Base-by-base conservation (phyloP, 345 rosid species). In the Eucalyptus caleyi region DNA sequence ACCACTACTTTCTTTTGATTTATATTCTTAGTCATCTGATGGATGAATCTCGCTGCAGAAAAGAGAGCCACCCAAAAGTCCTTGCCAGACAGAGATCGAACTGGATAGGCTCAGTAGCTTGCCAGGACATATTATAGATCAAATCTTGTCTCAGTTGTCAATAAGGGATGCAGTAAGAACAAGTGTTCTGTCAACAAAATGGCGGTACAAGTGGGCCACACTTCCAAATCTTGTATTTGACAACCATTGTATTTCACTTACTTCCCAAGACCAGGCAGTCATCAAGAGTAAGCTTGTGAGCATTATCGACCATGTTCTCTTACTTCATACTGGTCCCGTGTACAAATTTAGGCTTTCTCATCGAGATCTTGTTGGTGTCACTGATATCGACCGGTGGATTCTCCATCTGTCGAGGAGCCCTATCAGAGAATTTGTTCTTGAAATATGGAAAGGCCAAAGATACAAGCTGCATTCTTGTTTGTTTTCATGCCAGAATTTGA, bases 331-430 rank as follows among this genome's bases (percentile, higher is more conserved):
- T 34, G 96, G 96, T 72, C 94, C 96, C 2, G 90, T 94, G 86
- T 88, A 92, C 90, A 96, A 93, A 92, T 95, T 96, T 90, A 94
- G 94, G 89, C 96, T 96, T 80, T 96, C 96, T 89, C 96, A 95
- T 89, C 93, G 94, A 62, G 96, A 96, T 87, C 96, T 94, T 91
- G 87, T 95, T 15, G 96, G 96, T 51, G 92, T 93, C 87, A 88
- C 91, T 77, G 97, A 96, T 89, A 95, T 95, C 86, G 96, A 96
- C 89, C 90, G 96, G 81, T 96, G 96, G 96, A 95, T 93, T 90
- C 96, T 96, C 90, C 91, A 90, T 91, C 86, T 96, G n/a, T 96
- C 96, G n/a, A 95, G 96, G 91, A 89, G 92, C 86, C 88, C 93
- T 56, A 87, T 93, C 91, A 94, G 93, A 72, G 97, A 95, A 90